Percentiles rank a stretch among this genome's conserved stretches.
Conservation (phyloP, 2,329 filamentous ascomycete species). For the Chrysoporthe puriensis region DNA sequence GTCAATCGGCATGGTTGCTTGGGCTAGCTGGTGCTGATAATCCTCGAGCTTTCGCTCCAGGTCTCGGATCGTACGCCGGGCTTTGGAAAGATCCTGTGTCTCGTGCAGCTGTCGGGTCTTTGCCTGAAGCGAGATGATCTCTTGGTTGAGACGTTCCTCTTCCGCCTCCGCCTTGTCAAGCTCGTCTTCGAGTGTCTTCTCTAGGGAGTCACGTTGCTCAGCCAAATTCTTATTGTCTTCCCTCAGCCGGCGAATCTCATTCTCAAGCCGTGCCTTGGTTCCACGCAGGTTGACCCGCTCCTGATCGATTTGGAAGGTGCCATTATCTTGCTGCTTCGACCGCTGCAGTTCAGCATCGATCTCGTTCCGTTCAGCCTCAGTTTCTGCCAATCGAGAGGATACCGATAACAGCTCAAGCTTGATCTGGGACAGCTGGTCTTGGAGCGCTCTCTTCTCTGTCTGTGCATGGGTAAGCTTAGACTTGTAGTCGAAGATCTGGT, state of each 20-base stretch:
- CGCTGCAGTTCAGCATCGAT: constrained; percentile 63
- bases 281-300: constrained; percentile 71
- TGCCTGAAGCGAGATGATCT: constrained; percentile 56
- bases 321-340: constrained; percentile 58
- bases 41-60: constrained; percentile 66
- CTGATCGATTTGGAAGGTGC: constrained; percentile 63
- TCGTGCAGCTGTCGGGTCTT: constrained; percentile 50
- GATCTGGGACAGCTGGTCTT: constrained; percentile 63
- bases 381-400: constrained; percentile 58
- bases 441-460: constrained; percentile 65
- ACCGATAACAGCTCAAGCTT: constrained; percentile 64
- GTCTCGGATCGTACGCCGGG: constrained; percentile 66
- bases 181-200: constrained; percentile 67
- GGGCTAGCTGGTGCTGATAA: constrained; percentile 45
- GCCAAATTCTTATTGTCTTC: constrained; percentile 64
- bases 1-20: constrained; percentile 38
- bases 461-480: constrained; percentile 58
- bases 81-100: constrained; percentile 58
- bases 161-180: constrained; percentile 68
- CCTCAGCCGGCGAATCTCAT: constrained; percentile 65
- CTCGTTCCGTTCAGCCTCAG: constrained; percentile 69
- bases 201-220: constrained; percentile 61
- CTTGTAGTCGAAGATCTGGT: constrained; percentile 62
- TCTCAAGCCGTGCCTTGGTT: constrained; percentile 69
- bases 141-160: constrained; percentile 63